Conservation (phyloP, 257 asterid species). For the Jacaranda mimosifolia region DNA sequence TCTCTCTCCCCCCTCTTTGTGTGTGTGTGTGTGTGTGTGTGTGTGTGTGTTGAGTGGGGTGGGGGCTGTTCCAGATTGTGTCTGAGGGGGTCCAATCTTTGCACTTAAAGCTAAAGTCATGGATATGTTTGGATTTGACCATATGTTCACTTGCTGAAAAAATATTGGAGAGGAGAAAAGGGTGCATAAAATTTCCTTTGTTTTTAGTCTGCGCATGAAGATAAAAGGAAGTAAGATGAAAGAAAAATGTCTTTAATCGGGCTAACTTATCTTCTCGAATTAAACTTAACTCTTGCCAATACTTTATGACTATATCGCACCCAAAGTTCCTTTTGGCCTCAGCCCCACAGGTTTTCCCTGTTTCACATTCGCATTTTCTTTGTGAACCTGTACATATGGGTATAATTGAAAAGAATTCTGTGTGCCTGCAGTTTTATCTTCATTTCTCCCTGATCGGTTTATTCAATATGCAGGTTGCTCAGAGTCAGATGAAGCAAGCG, state of each 20-base stretch:
- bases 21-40: background rate
- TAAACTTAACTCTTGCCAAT: background rate
- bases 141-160: background rate
- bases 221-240: too few species aligned
- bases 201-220: too few species aligned
- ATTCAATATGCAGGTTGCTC: conserved; percentile 66
- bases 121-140: background rate
- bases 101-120: background rate
- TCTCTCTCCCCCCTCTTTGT: conserved; percentile 15
- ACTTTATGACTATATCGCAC: background rate
- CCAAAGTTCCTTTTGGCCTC: background rate
- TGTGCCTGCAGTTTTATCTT: conserved; percentile 1
- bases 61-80: background rate
- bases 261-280: too few species aligned
- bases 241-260: too few species aligned
- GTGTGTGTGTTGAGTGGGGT: background rate
- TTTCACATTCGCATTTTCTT: background rate
- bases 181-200: too few species aligned
- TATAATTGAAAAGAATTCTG: background rate
- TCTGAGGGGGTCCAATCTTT: background rate
- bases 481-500: conserved; percentile 64
- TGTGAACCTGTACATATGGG: background rate
- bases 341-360: background rate
- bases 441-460: background rate
- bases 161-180: too few species aligned